These are phyloP conservation scores for Colletotrichum chlorophyti DNA, from an alignment of 2,329 filamentous ascomycete genomes.

Conservation along the genomic window DNA sequence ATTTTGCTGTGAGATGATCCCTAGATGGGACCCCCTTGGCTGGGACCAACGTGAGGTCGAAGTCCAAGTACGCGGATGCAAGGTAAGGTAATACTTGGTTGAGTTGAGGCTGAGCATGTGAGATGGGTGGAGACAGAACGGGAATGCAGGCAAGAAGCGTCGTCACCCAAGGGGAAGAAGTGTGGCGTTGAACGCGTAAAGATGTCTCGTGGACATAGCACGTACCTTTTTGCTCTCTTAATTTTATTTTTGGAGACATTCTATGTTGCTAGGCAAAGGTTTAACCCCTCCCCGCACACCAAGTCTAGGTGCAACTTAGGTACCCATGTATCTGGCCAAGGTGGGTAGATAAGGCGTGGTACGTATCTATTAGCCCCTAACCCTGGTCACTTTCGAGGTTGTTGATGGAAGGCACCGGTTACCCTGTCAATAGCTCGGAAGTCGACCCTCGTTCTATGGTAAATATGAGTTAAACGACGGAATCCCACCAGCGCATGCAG, in stretches of 20 bases:
- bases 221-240: neutral
- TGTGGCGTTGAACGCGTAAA: slow-evolving; percentile 15
- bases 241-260: slow-evolving; percentile 22
- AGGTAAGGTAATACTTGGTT: neutral
- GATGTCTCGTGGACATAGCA: neutral
- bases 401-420: slow-evolving; percentile 18
- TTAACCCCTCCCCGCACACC: slow-evolving; percentile 9
- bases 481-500: slow-evolving; percentile 21
- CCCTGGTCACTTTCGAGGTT: no score
- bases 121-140: neutral
- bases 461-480: slow-evolving; percentile 20
- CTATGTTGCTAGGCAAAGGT: slow-evolving; percentile 7
- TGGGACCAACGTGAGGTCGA: neutral
- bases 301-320: slow-evolving; percentile 1
- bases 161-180: slow-evolving; percentile 16
- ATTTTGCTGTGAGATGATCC: no score
- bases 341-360: neutral
- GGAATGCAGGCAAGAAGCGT: slow-evolving; percentile 10
- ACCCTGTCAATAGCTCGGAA: slow-evolving; percentile 24
- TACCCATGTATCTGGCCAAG: neutral
- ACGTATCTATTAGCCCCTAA: neutral
- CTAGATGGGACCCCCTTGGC: no score
- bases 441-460: neutral
- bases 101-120: slow-evolving; percentile 23
- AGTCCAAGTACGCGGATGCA: neutral